Base-by-base conservation (phyloP, 179 eudicot species). In the Spergularia azorica region DNA sequence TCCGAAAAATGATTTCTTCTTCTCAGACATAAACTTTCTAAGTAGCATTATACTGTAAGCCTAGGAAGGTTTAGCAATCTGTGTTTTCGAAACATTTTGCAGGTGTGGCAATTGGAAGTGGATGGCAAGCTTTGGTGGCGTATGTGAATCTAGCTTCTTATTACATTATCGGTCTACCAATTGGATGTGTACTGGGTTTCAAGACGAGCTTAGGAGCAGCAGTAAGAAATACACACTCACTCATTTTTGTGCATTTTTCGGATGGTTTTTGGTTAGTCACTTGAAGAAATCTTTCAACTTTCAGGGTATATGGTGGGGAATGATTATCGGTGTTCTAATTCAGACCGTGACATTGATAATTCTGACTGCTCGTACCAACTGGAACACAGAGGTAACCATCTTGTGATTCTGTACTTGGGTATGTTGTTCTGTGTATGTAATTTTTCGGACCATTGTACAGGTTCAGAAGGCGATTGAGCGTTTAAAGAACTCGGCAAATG, bases 241-340 rank as follows among this genome's bases (percentile, higher is more conserved):
- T 13, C 8, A 4, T 13, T 36, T 15, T 13, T 63, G 16, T 38
- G 17, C 5, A 52, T 51, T 51, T 59, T 73, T 17, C 26, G 36
- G 6, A 55, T 26, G 2, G 32, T 26, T 26, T 26, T 26, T 26
- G 32, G 32, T 26, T 26, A 26, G 32, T 26, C 32, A 26, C 32
- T 26, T 26, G 32, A 26, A 26, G 32, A 26, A 26, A 26, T 26
- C 50, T n/a, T 41, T 1, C 2, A 62, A 21, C 61, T 59, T 69
- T 71, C 86, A 86, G 86, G 88, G 88, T 13, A 83, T 86, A 73
- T 85, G 88, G 88, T 83, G 88, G 88, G 88, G 88, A 59, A 78
- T 83, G 86, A 83, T 85, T 56, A 67, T 83, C 10, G 86, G 88
- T 14, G 84, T 85, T 13, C 60, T 83, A 4, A 36, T 80, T 58